These are phyloP conservation scores for Candida maris DNA, from an alignment of 805 yeast species.

Conservation along the genomic window DNA sequence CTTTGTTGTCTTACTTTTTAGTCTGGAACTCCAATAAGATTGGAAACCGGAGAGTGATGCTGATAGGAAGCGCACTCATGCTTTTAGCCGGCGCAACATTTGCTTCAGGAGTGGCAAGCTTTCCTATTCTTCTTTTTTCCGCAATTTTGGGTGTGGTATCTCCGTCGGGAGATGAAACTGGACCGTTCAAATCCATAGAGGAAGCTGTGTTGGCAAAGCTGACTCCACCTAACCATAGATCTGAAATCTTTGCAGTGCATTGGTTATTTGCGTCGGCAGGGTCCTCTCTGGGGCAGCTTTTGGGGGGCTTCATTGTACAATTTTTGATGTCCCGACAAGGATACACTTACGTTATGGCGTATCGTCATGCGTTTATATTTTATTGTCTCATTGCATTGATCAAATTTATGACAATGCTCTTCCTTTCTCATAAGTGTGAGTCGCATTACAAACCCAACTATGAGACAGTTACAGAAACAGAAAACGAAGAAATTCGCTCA, in stretches of 20 bases:
- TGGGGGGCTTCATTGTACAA: slow-evolving; percentile 59
- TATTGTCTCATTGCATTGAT: slow-evolving; percentile 53
- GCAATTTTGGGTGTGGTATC: slow-evolving; percentile 84
- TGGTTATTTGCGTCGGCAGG: slow-evolving; percentile 69
- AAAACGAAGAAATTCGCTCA: slow-evolving; percentile 1
- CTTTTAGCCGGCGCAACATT: slow-evolving; percentile 61
- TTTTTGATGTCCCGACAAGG: slow-evolving; percentile 31
- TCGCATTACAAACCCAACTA: slow-evolving; percentile 25
- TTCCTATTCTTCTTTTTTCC: slow-evolving; percentile 54
- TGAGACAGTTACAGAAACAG: slow-evolving; percentile 6
- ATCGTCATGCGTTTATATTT: slow-evolving; percentile 52
- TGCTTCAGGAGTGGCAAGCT: slow-evolving; percentile 49
- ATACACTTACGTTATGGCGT: slow-evolving; percentile 41
- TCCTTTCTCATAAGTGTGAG: slow-evolving; percentile 55
- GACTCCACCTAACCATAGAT: slow-evolving; percentile 59
- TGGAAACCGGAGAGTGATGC: slow-evolving; percentile 65
- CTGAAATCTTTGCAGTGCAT: slow-evolving; percentile 74
- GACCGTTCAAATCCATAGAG: slow-evolving; percentile 84
- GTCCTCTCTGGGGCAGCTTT: slow-evolving; percentile 66
- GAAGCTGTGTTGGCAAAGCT: slow-evolving; percentile 80
- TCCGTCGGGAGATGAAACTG: slow-evolving; percentile 87
- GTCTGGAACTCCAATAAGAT: slow-evolving; percentile 75
- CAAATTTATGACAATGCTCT: slow-evolving; percentile 49
- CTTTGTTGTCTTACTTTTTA: slow-evolving; percentile 59
- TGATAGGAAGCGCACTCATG: slow-evolving; percentile 67